Percentiles rank a stretch among this genome's conserved stretches.
These are phyloP conservation scores for Phytophthora sansomeana DNA, from an alignment of 352 stramenopile genomes.

Conservation along the genomic window DNA sequence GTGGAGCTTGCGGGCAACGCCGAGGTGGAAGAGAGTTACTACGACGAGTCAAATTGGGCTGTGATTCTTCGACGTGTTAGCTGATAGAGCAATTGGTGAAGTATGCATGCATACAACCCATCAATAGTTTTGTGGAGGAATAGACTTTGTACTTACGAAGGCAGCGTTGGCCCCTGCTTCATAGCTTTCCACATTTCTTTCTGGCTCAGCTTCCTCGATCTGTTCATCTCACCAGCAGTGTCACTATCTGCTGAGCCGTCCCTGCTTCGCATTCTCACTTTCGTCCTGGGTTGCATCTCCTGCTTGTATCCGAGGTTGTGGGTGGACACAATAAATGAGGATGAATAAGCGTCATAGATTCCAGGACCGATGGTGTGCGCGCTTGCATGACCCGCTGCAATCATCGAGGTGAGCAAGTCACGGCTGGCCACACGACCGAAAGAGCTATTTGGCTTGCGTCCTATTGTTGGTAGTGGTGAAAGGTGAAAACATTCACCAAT, in stretches of 20 bases:
- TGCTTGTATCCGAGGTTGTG: conserved; percentile 59
- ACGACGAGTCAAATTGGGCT: conserved; percentile 90
- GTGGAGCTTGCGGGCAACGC: conserved; percentile 69
- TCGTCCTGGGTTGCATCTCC: conserved; percentile 30
- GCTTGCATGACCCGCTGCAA: conserved; percentile 51
- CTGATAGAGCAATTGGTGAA: conserved; percentile 26
- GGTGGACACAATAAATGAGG: conserved; percentile 31
- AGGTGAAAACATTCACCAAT: conserved; percentile 5
- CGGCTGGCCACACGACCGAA: conserved; percentile 48
- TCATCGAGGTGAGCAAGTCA: conserved; percentile 62
- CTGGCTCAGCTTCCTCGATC: conserved; percentile 12
- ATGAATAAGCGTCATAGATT: conserved; percentile 40
- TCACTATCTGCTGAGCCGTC: conserved; percentile 4
- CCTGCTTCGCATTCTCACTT: conserved; percentile 6
- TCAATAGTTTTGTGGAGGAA: conserved; percentile 10
- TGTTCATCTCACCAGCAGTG: not conserved
- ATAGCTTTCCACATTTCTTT: conserved; percentile 48
- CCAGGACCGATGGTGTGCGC: conserved; percentile 41
- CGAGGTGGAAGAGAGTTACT: conserved; percentile 79
- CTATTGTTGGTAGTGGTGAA: conserved; percentile 9
- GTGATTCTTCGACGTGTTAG: conserved; percentile 70
- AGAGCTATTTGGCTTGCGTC: conserved; percentile 22
- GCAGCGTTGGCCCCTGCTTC: conserved; percentile 33
- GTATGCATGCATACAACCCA: not conserved
- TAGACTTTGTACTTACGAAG: conserved; percentile 20